Conservation (phyloP, 1,284 basidiomycete species). For the Cutaneotrichosporon sp. region DNA sequence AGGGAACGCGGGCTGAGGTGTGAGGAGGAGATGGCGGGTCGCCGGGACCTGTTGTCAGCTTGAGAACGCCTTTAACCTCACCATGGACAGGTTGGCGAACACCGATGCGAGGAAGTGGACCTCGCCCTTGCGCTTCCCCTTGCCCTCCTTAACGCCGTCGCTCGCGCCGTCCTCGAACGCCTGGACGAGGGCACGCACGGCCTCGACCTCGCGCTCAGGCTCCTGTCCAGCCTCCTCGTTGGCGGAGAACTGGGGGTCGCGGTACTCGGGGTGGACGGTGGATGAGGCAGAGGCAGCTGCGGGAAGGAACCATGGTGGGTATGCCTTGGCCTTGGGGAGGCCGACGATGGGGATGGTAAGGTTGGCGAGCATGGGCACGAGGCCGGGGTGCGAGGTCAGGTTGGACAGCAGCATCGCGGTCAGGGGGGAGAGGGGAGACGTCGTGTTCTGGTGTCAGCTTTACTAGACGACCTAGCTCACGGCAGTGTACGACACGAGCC, state of each 20-base stretch:
- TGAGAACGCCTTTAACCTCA: slow-evolving; percentile 51
- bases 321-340: slow-evolving; percentile 53
- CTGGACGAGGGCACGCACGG: slow-evolving; percentile 75
- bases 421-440: slow-evolving; percentile 86
- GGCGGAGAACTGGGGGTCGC: slow-evolving; percentile 56
- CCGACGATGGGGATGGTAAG: slow-evolving; percentile 67
- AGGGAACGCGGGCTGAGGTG: slow-evolving; percentile 50
- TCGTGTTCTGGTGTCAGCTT: slow-evolving; percentile 63
- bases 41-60: slow-evolving; percentile 36
- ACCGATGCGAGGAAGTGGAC: slow-evolving; percentile 87
- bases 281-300: slow-evolving; percentile 73
- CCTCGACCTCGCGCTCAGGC: slow-evolving; percentile 59
- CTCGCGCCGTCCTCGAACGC: slow-evolving; percentile 76
- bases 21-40: slow-evolving; percentile 44
- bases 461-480: slow-evolving; percentile 57
- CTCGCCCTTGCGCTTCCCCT: slow-evolving; percentile 63
- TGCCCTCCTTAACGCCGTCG: slow-evolving; percentile 57
- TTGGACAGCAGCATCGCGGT: slow-evolving; percentile 97
- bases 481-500: slow-evolving; percentile 86
- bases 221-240: slow-evolving; percentile 63
- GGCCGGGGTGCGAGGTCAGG: slow-evolving; percentile 73
- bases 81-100: slow-evolving; percentile 82
- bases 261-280: slow-evolving; percentile 50
- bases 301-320: slow-evolving; percentile 64
- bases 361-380: slow-evolving; percentile 66